These are phyloP conservation scores for Arxiozyma bovina DNA, from an alignment of 1,139 yeast species.

Conservation along the genomic window DNA sequence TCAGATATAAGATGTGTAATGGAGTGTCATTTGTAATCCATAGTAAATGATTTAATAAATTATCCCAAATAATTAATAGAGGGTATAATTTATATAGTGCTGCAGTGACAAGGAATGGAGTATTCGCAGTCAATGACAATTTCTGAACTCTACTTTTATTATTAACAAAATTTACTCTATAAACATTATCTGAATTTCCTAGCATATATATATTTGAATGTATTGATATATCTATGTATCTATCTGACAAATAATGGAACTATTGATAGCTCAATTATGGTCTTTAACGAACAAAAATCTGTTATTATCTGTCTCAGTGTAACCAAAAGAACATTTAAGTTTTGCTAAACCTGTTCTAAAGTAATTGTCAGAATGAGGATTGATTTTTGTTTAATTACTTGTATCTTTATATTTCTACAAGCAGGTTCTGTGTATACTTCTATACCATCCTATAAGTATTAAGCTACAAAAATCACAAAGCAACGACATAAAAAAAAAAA, in stretches of 20 bases:
- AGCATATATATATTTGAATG: neutral
- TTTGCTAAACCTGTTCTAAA: neutral
- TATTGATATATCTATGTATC: neutral
- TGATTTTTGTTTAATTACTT: neutral
- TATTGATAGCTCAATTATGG: neutral
- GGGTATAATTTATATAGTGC: conserved; percentile 16
- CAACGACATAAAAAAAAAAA: neutral
- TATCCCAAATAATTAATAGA: conserved; percentile 18
- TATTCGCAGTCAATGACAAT: conserved; percentile 14
- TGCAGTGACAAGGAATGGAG: conserved; percentile 13
- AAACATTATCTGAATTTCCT: neutral
- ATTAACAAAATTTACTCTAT: conserved; percentile 20
- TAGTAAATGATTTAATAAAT: conserved; percentile 17
- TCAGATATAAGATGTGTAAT: conserved; percentile 17
- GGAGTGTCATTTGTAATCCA: conserved; percentile 22
- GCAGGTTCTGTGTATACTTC: too few species aligned
- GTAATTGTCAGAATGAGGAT: neutral
- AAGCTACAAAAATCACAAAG: neutral
- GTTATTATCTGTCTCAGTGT: too few species aligned
- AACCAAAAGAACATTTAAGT: too few species aligned
- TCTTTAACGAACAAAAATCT: neutral
- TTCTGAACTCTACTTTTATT: conserved; percentile 17
- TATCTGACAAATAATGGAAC: neutral
- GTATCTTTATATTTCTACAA: too few species aligned
- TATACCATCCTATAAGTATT: neutral